Evolutionary conservation across 2,329 filamentous ascomycete genomes (phyloP).

Genomic region (Epichloe sylvatica): DNA sequence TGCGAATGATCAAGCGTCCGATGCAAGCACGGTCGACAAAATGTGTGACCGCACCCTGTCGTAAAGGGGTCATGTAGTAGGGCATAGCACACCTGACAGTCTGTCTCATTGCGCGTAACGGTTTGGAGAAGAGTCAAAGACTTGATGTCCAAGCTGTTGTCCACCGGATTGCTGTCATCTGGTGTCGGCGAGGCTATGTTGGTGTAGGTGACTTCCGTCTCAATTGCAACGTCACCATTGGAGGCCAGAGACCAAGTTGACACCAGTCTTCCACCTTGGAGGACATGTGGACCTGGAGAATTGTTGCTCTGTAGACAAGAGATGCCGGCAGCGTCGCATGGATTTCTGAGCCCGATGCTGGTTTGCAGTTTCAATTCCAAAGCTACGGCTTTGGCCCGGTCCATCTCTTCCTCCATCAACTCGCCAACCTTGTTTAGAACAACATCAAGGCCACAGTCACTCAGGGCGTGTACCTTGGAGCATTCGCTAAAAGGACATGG

Average conservation of each 20-base stretch:
- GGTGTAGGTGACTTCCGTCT: conserved; percentile 40
- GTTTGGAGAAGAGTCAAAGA: conserved; percentile 44
- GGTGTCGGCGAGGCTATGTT: conserved; percentile 10
- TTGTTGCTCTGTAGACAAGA: conserved; percentile 23
- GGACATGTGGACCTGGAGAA: conserved; percentile 16
- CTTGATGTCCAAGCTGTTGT: background rate
- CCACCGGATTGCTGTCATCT: background rate
- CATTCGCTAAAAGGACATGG: conserved; percentile 60
- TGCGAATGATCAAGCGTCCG: conserved; percentile 64
- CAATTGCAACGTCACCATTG: conserved; percentile 42
- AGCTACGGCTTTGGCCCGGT: conserved; percentile 22
- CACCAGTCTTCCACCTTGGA: conserved; percentile 45
- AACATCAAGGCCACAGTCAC: conserved; percentile 66
- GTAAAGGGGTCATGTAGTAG: conserved; percentile 72
- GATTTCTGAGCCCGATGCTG: conserved; percentile 22
- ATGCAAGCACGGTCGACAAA: conserved; percentile 67
- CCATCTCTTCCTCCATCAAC: conserved; percentile 40
- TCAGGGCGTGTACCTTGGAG: conserved; percentile 55
- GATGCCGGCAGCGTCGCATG: conserved; percentile 27
- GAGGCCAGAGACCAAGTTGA: conserved; percentile 54
- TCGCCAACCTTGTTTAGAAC: conserved; percentile 58
- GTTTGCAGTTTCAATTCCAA: conserved; percentile 18
- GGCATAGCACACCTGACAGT: conserved; percentile 80
- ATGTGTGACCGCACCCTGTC: conserved; percentile 77
- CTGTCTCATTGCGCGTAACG: conserved; percentile 53